Conservation (phyloP, 2,329 filamentous ascomycete genomes). For the Diaporthe caulivora region DNA sequence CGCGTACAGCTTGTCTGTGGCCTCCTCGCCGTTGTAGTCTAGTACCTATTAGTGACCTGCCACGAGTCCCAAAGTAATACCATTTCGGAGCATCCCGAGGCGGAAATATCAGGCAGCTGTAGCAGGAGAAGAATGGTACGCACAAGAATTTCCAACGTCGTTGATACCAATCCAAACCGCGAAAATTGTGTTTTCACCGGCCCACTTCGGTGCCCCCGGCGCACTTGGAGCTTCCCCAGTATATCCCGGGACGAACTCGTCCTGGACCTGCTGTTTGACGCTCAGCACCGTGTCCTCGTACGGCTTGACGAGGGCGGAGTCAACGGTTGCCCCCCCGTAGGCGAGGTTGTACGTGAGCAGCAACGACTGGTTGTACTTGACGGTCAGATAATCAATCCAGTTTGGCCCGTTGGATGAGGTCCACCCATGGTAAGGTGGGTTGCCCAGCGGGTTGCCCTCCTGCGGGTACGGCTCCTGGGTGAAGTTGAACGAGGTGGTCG, state of each 20-base stretch:
- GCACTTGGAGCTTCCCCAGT: constrained; percentile 45
- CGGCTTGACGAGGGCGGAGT: constrained; percentile 63
- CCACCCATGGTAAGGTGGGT: constrained; percentile 66
- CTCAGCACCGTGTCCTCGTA: constrained; percentile 61
- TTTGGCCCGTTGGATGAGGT: constrained; percentile 64
- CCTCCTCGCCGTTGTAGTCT: constrained; percentile 47
- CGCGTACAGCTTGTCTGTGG: constrained; percentile 50
- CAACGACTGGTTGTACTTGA: constrained; percentile 59
- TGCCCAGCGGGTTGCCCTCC: constrained; percentile 69
- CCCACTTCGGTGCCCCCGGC: constrained; percentile 53
- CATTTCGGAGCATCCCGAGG: no score
- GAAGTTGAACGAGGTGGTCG: constrained; percentile 62
- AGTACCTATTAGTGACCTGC: no score
- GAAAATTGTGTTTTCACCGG: constrained; percentile 54
- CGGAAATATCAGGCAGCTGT: no score
- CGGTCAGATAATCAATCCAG: constrained; percentile 64
- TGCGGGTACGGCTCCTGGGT: constrained; percentile 61
- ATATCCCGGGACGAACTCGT: constrained; percentile 54
- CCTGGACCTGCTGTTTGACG: constrained; percentile 62
- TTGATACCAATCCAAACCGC: constrained; percentile 68
- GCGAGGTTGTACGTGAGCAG: constrained; percentile 67
- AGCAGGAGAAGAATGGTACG: no score
- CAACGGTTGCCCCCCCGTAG: constrained; percentile 65
- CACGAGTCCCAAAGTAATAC: no score
- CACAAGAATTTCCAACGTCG: constrained; percentile 63